Base-by-base conservation (phyloP, 345 rosid genomes). In the rapeseed (Brassica napus) region DNA sequence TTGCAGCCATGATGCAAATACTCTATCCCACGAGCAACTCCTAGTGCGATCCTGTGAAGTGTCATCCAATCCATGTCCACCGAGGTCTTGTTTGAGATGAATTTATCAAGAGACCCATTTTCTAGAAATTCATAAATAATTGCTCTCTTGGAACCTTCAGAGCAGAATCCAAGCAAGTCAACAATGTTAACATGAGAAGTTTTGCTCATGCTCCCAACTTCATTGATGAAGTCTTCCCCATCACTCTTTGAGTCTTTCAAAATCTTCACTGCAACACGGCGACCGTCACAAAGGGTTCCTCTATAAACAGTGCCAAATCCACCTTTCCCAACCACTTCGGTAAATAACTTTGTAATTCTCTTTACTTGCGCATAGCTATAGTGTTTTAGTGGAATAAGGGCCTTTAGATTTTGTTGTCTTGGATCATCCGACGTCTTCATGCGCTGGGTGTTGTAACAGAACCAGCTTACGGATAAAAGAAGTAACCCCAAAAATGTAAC, bases 1-100 rank as follows among this genome's bases (percentile, higher is more conserved):
- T 65, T 86, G 77, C 92, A 89, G 8, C 90, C 90, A 3, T 76
- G 4, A 55, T 87, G 92, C 4, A 87, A 82, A 39, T 88, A 86
- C 74, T 86, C 88, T 15, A 86, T 47, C 31, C 91, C 89, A 73
- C 83, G 75, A 28, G 87, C 89, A 59, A 85, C 62, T 0, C 89
- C 88, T 1, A 82, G 2, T 0, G 78, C 81, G 4, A 86, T 80
- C 1, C 58, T 23, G 30, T 47, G 76, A 6, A 79, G 14, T 60
- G 68, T 77, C 54, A 4, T 77, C 77, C 42, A 77, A 3, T 67
- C 78, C 12, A 82, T 31, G 0, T n/a, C 15, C 0, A 42, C 5
- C 0, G 65, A n/a, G 8, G 35, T 28, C 3, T 72, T 39, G 8
- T 37, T 31, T 28, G 58, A 70, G 4, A 79, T 59, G 37, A 65